Evolutionary conservation across 805 yeast species (phyloP).

Genomic region (Naumovozyma baii): DNA sequence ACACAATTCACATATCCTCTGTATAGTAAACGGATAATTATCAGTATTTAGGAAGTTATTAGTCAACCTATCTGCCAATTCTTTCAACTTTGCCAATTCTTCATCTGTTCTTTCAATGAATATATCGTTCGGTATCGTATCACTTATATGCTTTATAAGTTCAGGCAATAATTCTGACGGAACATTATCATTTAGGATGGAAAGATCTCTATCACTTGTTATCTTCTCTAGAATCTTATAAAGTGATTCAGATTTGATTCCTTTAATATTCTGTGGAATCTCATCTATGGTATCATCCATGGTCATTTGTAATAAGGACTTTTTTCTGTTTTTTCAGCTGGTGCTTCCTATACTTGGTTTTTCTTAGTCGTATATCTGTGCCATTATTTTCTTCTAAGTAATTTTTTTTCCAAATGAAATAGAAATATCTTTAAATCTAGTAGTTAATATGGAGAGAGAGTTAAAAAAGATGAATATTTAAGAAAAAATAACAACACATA

Average conservation of each 20-base stretch:
- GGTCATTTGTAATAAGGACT: constrained; percentile 5
- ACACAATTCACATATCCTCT: constrained; percentile 39
- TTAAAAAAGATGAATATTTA: too few relatives aligned
- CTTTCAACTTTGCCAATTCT: constrained; percentile 3
- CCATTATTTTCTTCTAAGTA: too few relatives aligned
- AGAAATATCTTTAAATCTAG: too few relatives aligned
- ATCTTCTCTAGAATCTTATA: constrained; percentile 3
- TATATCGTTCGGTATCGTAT: constrained; percentile 19
- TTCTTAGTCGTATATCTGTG: too few relatives aligned
- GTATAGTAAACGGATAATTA: constrained; percentile 39
- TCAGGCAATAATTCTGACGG: constrained; percentile 14
- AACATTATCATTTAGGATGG: not conserved
- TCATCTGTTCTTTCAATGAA: constrained; percentile 6
- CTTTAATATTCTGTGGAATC: constrained; percentile 16
- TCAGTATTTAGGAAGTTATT: constrained; percentile 11
- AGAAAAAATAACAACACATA: too few relatives aligned
- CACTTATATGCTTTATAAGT: constrained; percentile 16
- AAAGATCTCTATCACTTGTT: not conserved
- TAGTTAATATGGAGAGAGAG: too few relatives aligned
- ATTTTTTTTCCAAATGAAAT: too few relatives aligned
- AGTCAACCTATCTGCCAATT: constrained; percentile 10
- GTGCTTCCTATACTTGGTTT: not conserved
- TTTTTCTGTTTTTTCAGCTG: constrained; percentile 5
- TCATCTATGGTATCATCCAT: constrained; percentile 9
- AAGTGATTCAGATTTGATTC: constrained; percentile 15